Base-by-base conservation (phyloP, 306 rosid genomes). In the Malus sylvestris region DNA sequence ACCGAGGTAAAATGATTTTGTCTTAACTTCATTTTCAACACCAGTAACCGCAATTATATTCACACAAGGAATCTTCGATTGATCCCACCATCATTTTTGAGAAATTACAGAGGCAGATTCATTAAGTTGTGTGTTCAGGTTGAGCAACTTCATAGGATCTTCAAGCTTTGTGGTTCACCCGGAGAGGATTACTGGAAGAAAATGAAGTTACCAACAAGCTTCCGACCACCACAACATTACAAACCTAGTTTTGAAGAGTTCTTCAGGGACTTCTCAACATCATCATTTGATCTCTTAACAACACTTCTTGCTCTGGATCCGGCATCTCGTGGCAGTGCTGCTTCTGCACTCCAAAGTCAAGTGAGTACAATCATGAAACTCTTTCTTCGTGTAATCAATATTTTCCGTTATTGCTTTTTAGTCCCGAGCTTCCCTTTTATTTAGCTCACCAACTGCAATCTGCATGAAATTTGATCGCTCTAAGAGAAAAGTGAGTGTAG, bases 81-180 rank as follows among this genome's bases (percentile, higher is more conserved):
- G 53, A 49, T 5, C 55, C 55, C 62, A 27, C 52, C 33, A 13
- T 11, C 40, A 59, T 35, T 27, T 2, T 73, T 38, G 38, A 33
- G 76, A 35, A 63, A 18, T 30, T 8, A 30, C 0, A 3, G 12
- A 30, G 66, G 66, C 35, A 60, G 9, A 14, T 5, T 13, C 19
- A 49, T 15, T 49, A 49, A 57, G 65, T 46, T 80, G 12, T 79
- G 49, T 51, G 53, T 75, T 78, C 80, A 93, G 96, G 88, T 93
- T 78, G 92, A 93, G 79, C 97, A 93, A 67, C 87, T 93, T 75
- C 96, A 89, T 81, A 87, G 73, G 88, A 91, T 93, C 85, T 91
- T 85, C 85, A 93, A 89, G 80, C 93, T 93, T 62, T 88, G 91
- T 74, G 97, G 98, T 65, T 79, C 93, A 53, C 98, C 96, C 30